Base-by-base conservation (phyloP, 306 rosid species). In the Citrullus colocynthis region DNA sequence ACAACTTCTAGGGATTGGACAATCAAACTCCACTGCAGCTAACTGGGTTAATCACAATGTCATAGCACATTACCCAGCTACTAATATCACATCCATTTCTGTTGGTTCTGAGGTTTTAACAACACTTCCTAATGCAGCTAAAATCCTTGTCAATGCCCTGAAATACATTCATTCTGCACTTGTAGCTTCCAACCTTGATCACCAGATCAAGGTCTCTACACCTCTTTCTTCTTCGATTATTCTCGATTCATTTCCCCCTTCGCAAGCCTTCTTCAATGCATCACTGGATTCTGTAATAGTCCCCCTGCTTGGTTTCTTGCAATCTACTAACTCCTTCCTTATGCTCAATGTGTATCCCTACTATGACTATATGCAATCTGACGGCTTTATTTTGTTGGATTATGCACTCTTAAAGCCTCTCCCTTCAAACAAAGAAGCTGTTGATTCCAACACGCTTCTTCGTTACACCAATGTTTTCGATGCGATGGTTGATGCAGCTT, bases 21-120 rank as follows among this genome's bases (percentile, higher is more conserved):
- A 93, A 83, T 93, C 98, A 81, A 93, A 93, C 82, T 89, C 93
- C 77, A 88, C 97, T 16, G 97, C 98, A 10, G 98, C 97, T 84
- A 93, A 91, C 78, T 93, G 98, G 98, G 85, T 93, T 78, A 6
- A 88, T 55, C 93, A 89, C 66, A 91, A 93, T 82, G 96, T 93
- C 81, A 37, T 93, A 48, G 90, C 97, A 37, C 97, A 93, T 82
- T 89, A 86, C 73, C 97, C 98, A 65, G 93, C 93, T 49, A 93
- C 98, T 70, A 93, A 93, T 88, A 91, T 93, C 30, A 91, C 97
- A 9, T 72, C 93, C 78, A 87, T 93, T 78, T 89, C 96, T 63
- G 93, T 93, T 39, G 98, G 98, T 79, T 91, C 96, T 34, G 98
- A 93, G 79, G 92, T 93, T 78, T 85, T 93, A 60, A 87, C 88